A percentile compares a stretch with the other conserved stretches of the same genome.
Conservation (phyloP, 352 stramenopile species). For the Saprolegnia diclina region DNA sequence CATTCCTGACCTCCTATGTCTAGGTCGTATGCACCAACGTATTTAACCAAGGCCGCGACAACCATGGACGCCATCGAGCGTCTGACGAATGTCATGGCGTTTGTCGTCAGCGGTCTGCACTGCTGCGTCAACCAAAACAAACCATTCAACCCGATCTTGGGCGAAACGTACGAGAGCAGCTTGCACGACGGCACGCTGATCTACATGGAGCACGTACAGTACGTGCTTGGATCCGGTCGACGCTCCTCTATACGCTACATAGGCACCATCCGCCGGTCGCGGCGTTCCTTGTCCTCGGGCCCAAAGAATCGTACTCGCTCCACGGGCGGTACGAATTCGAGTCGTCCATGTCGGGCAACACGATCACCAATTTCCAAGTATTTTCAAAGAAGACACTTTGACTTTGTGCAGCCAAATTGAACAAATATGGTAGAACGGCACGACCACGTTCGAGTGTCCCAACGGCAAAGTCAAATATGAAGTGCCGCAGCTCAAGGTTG, state of each 20-base stretch:
- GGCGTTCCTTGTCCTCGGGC: slow-evolving; percentile 46
- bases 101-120: slow-evolving; percentile 58
- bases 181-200: slow-evolving; percentile 53
- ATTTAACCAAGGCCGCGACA: slow-evolving; percentile 63
- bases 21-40: slow-evolving; percentile 51
- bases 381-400: neutral
- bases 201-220: slow-evolving; percentile 58
- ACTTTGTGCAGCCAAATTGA: too few species aligned
- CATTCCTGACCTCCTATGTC: neutral
- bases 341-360: slow-evolving; percentile 55
- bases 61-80: slow-evolving; percentile 51
- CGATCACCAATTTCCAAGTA: slow-evolving; percentile 62
- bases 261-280: slow-evolving; percentile 64
- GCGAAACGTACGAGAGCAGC: slow-evolving; percentile 22
- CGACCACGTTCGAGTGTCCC: slow-evolving; percentile 42
- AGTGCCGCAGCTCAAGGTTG: slow-evolving; percentile 65
- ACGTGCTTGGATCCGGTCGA: neutral
- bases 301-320: slow-evolving; percentile 47
- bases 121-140: slow-evolving; percentile 51
- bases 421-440: slow-evolving; percentile 32
- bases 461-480: slow-evolving; percentile 57
- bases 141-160: slow-evolving; percentile 28
- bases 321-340: slow-evolving; percentile 67
- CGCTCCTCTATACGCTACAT: neutral
- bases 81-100: slow-evolving; percentile 67